Percentiles rank a stretch among this genome's conserved stretches.
phyloP scores from a whole-genome alignment of 371 early-diverging fungal genomes.

The Circinella umbellata region DNA sequence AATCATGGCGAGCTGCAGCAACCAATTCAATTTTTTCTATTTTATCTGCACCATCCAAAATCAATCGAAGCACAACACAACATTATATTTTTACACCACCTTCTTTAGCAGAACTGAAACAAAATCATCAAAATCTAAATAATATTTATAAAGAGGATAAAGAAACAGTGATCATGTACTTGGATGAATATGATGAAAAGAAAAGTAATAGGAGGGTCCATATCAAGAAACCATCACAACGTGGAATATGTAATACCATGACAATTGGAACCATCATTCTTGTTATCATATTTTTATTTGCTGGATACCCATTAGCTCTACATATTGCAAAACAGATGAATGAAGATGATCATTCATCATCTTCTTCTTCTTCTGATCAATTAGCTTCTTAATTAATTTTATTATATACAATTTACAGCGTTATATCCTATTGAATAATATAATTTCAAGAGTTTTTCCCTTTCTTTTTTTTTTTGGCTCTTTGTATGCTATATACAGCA shows the following conservation, averaged over 20 bases:
- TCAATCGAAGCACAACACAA: slow-evolving; percentile 27
- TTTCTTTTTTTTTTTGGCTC: no score
- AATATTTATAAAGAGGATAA: not conserved
- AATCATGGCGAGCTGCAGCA: slow-evolving; percentile 8
- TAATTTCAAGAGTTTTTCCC: no score
- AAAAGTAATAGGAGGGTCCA: slow-evolving; percentile 5
- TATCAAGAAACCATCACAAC: slow-evolving; percentile 30
- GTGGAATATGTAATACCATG: slow-evolving; percentile 35
- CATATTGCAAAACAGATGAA: slow-evolving; percentile 25
- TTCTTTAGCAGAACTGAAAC: slow-evolving; percentile 3
- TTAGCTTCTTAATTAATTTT: no score
- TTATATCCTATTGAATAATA: no score
- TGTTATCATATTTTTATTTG: slow-evolving; percentile 38
- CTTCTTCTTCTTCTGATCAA: no score
- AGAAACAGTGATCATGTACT: not conserved
- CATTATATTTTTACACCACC: slow-evolving; percentile 31
- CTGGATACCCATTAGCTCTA: slow-evolving; percentile 37
- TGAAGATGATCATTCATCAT: not conserved
- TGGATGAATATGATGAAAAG: slow-evolving; percentile 3
- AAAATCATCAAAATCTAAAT: not conserved
- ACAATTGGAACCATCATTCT: slow-evolving; percentile 29
- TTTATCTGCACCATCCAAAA: slow-evolving; percentile 29
- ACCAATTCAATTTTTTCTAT: slow-evolving; percentile 25
- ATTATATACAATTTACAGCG: no score
- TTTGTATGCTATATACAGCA: no score